Evolutionary conservation across 768 basidiomycete species (phyloP).

Genomic region (Xanthoconium stramineum): DNA sequence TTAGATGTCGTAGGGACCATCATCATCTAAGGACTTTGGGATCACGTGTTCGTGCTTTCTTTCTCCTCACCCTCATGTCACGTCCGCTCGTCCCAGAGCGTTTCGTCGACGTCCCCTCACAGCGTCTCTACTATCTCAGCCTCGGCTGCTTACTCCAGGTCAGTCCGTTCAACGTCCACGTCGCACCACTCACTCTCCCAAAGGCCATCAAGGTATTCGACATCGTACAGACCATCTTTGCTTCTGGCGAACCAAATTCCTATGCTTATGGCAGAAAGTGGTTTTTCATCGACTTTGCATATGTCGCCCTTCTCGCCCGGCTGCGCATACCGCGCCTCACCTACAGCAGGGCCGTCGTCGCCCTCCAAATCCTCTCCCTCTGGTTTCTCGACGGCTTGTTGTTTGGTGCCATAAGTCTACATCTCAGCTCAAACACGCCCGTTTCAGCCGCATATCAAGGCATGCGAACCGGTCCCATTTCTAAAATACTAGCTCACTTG

Average conservation of each 20-base stretch:
- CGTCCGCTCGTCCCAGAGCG: constrained; percentile 68
- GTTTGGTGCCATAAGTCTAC: constrained; percentile 68
- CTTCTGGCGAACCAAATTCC: constrained; percentile 39
- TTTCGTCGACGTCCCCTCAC: constrained; percentile 72
- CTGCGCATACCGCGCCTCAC: constrained; percentile 73
- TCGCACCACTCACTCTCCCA: neutral
- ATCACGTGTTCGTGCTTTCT: constrained; percentile 18
- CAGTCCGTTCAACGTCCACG: constrained; percentile 5
- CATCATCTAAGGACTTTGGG: neutral
- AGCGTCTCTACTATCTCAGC: constrained; percentile 75
- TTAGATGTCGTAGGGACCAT: neutral
- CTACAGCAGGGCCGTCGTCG: constrained; percentile 60
- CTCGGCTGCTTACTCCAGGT: constrained; percentile 78
- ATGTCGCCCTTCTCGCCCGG: constrained; percentile 52
- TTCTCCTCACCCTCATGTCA: constrained; percentile 13
- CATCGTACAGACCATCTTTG: constrained; percentile 52
- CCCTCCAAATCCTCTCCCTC: constrained; percentile 57
- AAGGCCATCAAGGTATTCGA: constrained; percentile 79
- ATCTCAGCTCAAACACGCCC: constrained; percentile 35
- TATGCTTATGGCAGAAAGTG: constrained; percentile 62
- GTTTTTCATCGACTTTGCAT: constrained; percentile 66
- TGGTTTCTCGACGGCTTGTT: constrained; percentile 67
- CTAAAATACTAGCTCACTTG: constrained; percentile 3
- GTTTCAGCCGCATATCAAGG: constrained; percentile 16
- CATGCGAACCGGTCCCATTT: constrained; percentile 31